These are phyloP conservation scores for Papiliotrema fonsecae DNA, from an alignment of 1,284 basidiomycete species.

Conservation along the genomic window DNA sequence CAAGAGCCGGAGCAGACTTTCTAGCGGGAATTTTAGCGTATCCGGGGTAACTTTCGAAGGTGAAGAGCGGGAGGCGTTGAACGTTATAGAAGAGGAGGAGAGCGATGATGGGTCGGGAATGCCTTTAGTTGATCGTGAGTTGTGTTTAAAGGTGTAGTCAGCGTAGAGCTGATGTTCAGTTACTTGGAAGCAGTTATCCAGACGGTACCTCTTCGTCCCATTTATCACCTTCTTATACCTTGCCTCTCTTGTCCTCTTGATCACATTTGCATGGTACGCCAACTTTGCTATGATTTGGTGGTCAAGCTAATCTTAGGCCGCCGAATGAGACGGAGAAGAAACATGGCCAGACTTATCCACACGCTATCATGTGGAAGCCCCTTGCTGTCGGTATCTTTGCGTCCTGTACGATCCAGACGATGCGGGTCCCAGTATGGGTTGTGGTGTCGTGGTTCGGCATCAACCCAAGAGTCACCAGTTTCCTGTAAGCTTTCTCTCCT, in stretches of 20 bases:
- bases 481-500: constrained; percentile 16
- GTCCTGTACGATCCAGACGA: constrained; percentile 39
- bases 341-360: constrained; percentile 43
- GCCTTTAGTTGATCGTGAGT: constrained; percentile 1
- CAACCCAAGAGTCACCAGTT: constrained; percentile 9
- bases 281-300: neutral
- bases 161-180: constrained; percentile 16
- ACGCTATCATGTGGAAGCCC: constrained; percentile 40
- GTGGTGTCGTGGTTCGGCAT: constrained; percentile 27
- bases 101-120: constrained; percentile 1
- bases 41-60: neutral
- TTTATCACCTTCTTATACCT: constrained; percentile 36
- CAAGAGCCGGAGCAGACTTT: too few species aligned
- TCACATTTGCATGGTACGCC: constrained; percentile 44
- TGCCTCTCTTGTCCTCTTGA: constrained; percentile 30
- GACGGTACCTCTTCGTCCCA: constrained; percentile 42
- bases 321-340: constrained; percentile 34
- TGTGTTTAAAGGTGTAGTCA: neutral
- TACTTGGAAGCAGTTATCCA: constrained; percentile 39
- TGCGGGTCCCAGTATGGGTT: constrained; percentile 39
- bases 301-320: constrained; percentile 31
- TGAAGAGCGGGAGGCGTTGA: neutral
- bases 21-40: too few species aligned
- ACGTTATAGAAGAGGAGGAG: neutral
- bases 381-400: constrained; percentile 44